These are phyloP conservation scores for Lachnellula arida DNA, from an alignment of 2,329 filamentous ascomycete genomes.

Conservation along the genomic window DNA sequence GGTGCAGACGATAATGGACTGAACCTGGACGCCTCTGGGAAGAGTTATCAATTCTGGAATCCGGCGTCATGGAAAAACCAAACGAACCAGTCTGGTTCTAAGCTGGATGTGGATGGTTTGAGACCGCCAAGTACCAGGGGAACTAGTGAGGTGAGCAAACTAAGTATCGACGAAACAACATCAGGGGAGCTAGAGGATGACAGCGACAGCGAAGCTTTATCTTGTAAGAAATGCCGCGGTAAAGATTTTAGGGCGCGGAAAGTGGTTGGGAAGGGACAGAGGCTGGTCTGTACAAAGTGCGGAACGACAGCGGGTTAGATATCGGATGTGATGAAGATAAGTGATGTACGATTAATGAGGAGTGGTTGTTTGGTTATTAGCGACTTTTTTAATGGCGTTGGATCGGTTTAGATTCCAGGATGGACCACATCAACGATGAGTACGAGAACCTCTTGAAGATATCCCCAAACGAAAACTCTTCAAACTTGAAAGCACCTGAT, in stretches of 20 bases:
- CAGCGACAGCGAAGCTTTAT: constrained; percentile 44
- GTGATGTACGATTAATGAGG: background rate
- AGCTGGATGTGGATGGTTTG: constrained; percentile 16
- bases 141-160: constrained; percentile 40
- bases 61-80: constrained; percentile 45
- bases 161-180: constrained; percentile 51
- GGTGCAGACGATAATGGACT: constrained; percentile 39
- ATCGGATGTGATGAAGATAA: constrained; percentile 1
- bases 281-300: constrained; percentile 58
- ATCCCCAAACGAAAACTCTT: too few species aligned
- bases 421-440: background rate
- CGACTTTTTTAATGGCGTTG: background rate
- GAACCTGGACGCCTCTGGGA: constrained; percentile 36
- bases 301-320: constrained; percentile 31
- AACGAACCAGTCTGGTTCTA: constrained; percentile 5
- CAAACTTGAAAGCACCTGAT: background rate
- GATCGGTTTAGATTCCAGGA: background rate
- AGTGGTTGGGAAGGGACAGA: constrained; percentile 46
- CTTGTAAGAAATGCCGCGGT: constrained; percentile 55
- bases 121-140: constrained; percentile 16
- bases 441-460: too few species aligned
- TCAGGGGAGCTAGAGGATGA: constrained; percentile 33
- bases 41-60: constrained; percentile 53
- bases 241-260: constrained; percentile 59
- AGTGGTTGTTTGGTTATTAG: constrained; percentile 4